Evolutionary conservation across 1,139 yeast genomes (phyloP).

Genomic region (Kodamaea suecica): DNA sequence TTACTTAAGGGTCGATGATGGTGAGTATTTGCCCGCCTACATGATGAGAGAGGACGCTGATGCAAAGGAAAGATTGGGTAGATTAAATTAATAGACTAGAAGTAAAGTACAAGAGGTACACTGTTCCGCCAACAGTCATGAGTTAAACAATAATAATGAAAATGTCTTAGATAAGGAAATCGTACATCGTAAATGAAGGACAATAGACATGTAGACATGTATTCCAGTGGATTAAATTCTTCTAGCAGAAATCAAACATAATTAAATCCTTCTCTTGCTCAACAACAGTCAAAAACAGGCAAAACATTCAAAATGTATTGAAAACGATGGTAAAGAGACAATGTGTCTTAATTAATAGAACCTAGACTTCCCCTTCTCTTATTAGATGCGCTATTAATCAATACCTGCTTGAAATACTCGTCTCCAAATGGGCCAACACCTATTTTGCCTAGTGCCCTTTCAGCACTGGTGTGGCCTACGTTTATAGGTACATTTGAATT

Average conservation of each 20-base stretch:
- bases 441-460: slow-evolving; percentile 67
- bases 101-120: too few relatives aligned
- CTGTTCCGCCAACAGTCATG: too few relatives aligned
- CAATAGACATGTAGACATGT: too few relatives aligned
- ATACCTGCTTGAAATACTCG: slow-evolving; percentile 38
- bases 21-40: slow-evolving; percentile 60
- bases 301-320: too few relatives aligned
- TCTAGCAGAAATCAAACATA: too few relatives aligned
- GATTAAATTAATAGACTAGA: slow-evolving; percentile 4
- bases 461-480: slow-evolving; percentile 75
- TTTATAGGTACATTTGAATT: slow-evolving; percentile 38
- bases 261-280: too few relatives aligned
- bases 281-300: too few relatives aligned
- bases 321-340: too few relatives aligned
- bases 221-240: too few relatives aligned
- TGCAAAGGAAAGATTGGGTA: slow-evolving; percentile 50
- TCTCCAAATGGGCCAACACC: slow-evolving; percentile 79
- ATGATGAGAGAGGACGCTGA: slow-evolving; percentile 55
- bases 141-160: too few relatives aligned
- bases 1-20: slow-evolving; percentile 33
- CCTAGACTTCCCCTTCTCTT: slow-evolving; percentile 11
- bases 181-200: too few relatives aligned
- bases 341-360: slow-evolving; percentile 8
- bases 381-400: slow-evolving; percentile 27
- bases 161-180: too few relatives aligned